phyloP scores from a whole-genome alignment of 139 green algal species.

The Picochlorum sp. region DNA sequence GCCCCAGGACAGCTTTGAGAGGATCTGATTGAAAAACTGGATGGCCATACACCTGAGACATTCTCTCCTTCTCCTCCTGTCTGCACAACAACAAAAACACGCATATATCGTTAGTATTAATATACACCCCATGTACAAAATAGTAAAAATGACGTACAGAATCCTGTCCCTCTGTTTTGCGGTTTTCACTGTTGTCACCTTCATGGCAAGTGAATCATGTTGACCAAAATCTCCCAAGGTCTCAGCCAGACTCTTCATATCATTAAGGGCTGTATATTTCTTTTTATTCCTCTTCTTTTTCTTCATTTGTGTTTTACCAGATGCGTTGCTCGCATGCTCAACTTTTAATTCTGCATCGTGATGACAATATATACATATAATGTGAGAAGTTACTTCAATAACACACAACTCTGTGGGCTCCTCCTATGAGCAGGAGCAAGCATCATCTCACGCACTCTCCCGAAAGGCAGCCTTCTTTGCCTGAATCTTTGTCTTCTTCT shows the following conservation, averaged over 20 bases:
- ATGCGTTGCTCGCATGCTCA: background rate
- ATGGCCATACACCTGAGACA: slow-evolving; percentile 37
- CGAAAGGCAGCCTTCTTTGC: slow-evolving; percentile 27
- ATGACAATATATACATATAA: background rate
- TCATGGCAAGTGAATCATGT: background rate
- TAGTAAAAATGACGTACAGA: background rate
- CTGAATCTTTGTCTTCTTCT: background rate
- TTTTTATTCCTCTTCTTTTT: background rate
- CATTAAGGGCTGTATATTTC: background rate
- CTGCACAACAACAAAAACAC: background rate
- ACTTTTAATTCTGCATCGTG: background rate
- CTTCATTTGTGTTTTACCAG: background rate
- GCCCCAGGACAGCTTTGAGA: slow-evolving; percentile 32
- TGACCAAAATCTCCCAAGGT: background rate
- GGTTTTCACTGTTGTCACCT: slow-evolving; percentile 1
- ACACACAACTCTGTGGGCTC: background rate
- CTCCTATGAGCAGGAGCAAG: background rate
- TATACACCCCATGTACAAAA: too few relatives aligned
- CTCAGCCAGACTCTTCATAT: background rate
- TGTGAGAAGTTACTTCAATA: background rate
- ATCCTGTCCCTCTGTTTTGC: background rate
- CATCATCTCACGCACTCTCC: slow-evolving; percentile 15
- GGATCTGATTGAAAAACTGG: slow-evolving; percentile 38
- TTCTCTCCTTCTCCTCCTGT: slow-evolving; percentile 22
- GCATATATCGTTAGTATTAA: too few relatives aligned